phyloP scores from a whole-genome alignment of 495 filamentous ascomycete genomes.

The Aspergillus egyptiacus region DNA sequence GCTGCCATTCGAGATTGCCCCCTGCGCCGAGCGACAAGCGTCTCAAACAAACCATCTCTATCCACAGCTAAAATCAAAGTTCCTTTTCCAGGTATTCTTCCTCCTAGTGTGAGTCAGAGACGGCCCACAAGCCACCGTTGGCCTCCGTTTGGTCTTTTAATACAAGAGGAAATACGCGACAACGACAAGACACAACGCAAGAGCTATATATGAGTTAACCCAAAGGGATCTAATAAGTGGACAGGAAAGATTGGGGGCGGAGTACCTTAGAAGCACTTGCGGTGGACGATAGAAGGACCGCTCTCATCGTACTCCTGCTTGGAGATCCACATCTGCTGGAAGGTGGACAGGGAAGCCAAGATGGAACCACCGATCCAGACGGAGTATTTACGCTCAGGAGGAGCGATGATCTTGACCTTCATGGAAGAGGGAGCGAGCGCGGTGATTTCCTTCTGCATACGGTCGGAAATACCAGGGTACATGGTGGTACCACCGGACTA shows the following conservation, averaged over 20 bases:
- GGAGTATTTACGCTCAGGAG: constrained; percentile 75
- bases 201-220: constrained; percentile 9
- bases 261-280: constrained; percentile 98
- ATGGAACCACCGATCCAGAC: constrained; percentile 99
- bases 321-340: constrained; percentile 99
- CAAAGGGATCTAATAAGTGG: neutral
- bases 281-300: constrained; percentile 98
- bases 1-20: constrained; percentile 15
- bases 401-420: constrained; percentile 77
- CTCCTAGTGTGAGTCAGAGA: constrained; percentile 45
- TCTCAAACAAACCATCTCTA: constrained; percentile 37
- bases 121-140: constrained; percentile 38
- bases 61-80: constrained; percentile 42
- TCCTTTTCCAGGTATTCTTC: constrained; percentile 45
- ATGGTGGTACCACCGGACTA: constrained; percentile 98
- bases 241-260: neutral
- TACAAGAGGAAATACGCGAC: constrained; percentile 47
- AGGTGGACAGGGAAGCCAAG: constrained; percentile 96
- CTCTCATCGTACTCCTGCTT: constrained; percentile 99
- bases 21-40: constrained; percentile 20
- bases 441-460: constrained; percentile 99
- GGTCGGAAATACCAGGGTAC: constrained; percentile 99
- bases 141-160: constrained; percentile 44
- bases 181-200: constrained; percentile 30
- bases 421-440: constrained; percentile 95